Evolutionary conservation across 164 flowering plant genomes (phyloP).

Genomic region (Annona cherimola): DNA sequence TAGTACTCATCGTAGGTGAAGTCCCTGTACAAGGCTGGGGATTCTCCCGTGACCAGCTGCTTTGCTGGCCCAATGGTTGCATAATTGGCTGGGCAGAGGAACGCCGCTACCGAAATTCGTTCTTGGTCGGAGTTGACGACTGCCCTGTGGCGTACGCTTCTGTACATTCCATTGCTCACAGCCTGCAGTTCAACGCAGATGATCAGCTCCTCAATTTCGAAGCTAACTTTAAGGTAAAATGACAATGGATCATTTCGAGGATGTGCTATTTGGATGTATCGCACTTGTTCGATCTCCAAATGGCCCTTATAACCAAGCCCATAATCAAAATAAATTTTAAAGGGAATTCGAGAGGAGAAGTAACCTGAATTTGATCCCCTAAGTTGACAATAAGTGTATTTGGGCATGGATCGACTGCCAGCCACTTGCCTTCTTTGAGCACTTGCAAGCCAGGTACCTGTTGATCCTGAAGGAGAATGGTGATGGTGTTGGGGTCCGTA

Average conservation of each 20-base stretch:
- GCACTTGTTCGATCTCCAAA: background rate
- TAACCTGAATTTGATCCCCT: slow-evolving; percentile 79
- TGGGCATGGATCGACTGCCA: slow-evolving; percentile 58
- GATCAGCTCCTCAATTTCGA: background rate
- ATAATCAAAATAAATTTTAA: background rate
- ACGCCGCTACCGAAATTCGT: slow-evolving; percentile 64
- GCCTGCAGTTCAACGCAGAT: slow-evolving; percentile 34
- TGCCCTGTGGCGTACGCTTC: slow-evolving; percentile 74
- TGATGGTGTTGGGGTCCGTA: slow-evolving; percentile 74
- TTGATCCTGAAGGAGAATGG: slow-evolving; percentile 65
- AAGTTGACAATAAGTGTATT: slow-evolving; percentile 65
- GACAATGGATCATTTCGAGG: background rate
- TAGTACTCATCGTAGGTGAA: slow-evolving; percentile 72
- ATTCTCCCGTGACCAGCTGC: slow-evolving; percentile 26
- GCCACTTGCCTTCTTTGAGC: slow-evolving; percentile 60
- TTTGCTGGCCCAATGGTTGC: slow-evolving; percentile 48
- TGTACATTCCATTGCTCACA: slow-evolving; percentile 65
- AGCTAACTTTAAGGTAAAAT: too few relatives aligned
- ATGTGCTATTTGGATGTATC: background rate
- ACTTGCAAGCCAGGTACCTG: slow-evolving; percentile 66
- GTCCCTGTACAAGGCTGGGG: slow-evolving; percentile 34
- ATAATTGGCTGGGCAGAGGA: slow-evolving; percentile 50
- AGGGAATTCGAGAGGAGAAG: background rate
- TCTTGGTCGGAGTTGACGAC: slow-evolving; percentile 45
- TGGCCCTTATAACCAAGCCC: background rate